These are phyloP conservation scores for Phytophthora fragariae DNA, from an alignment of 352 stramenopile genomes.

Conservation along the genomic window DNA sequence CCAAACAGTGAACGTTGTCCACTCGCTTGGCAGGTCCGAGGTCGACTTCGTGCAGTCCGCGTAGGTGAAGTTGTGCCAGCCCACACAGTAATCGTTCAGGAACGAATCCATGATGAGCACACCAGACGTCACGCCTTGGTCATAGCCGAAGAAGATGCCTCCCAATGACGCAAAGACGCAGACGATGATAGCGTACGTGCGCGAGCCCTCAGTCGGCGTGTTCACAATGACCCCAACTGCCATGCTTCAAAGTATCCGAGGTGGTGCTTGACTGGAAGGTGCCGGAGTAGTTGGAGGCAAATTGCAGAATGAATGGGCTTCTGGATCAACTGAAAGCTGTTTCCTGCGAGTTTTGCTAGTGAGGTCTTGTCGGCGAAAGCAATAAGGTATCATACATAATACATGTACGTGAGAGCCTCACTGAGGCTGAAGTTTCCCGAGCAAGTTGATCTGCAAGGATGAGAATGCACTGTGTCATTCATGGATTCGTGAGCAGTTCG, in stretches of 20 bases:
- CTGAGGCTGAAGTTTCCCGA: no score
- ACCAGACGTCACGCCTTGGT: constrained; percentile 45
- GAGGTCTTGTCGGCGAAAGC: neutral
- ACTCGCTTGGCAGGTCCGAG: constrained; percentile 35
- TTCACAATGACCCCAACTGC: constrained; percentile 23
- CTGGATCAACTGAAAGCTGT: neutral
- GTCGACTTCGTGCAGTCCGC: constrained; percentile 29
- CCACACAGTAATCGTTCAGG: constrained; percentile 49
- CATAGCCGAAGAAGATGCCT: constrained; percentile 43
- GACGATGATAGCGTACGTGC: constrained; percentile 46
- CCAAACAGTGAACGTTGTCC: constrained; percentile 44
- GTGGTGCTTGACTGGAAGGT: constrained; percentile 4
- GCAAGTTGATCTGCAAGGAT: neutral
- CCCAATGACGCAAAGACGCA: constrained; percentile 40
- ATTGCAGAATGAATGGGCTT: constrained; percentile 28
- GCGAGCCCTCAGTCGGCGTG: constrained; percentile 40
- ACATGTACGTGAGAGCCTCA: no score
- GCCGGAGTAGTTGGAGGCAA: constrained; percentile 18
- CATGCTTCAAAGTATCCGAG: constrained; percentile 15
- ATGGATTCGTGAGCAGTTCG: constrained; percentile 17
- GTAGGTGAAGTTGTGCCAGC: constrained; percentile 40
- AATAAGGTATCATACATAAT: neutral
- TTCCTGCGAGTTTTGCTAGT: neutral
- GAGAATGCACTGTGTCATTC: constrained; percentile 8
- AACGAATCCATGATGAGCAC: constrained; percentile 57